Evolutionary conservation across 495 filamentous ascomycete genomes (phyloP).

Genomic region (Aspergillus diversus): DNA sequence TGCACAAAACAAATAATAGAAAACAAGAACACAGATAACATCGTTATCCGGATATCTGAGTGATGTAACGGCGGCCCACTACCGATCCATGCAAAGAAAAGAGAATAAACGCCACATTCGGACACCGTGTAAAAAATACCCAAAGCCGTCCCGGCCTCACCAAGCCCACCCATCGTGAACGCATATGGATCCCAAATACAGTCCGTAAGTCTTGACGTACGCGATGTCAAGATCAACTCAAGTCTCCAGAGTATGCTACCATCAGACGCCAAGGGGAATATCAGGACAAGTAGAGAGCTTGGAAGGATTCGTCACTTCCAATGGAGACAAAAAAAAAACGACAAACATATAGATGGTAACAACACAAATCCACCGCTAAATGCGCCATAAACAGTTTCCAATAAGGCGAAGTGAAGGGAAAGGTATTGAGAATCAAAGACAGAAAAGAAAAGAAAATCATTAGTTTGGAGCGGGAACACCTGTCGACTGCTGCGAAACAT

Average conservation of each 20-base stretch:
- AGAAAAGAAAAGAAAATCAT: conserved; percentile 12
- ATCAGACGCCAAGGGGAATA: conserved; percentile 31
- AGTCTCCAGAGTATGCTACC: conserved; percentile 28
- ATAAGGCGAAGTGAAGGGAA: conserved; percentile 18
- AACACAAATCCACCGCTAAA: conserved; percentile 37
- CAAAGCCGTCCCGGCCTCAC: conserved; percentile 25
- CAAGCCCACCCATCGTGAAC: conserved; percentile 27
- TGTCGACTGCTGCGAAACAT: conserved; percentile 41
- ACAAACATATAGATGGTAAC: conserved; percentile 18
- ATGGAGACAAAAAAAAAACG: conserved; percentile 24
- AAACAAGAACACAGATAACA: conserved; percentile 8
- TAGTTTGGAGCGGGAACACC: conserved; percentile 46
- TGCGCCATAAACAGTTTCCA: conserved; percentile 23
- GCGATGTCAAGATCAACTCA: conserved; percentile 14
- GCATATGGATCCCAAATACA: conserved; percentile 26
- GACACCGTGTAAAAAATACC: conserved; percentile 22
- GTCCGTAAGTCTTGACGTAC: conserved; percentile 20
- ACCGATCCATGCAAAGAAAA: conserved; percentile 30
- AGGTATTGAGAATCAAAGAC: conserved; percentile 1
- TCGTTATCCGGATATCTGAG: conserved; percentile 25
- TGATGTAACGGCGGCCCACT: conserved; percentile 22
- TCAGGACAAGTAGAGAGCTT: conserved; percentile 21
- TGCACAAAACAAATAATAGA: conserved; percentile 3
- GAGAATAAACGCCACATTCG: conserved; percentile 28
- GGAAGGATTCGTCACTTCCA: conserved; percentile 27